phyloP scores from a whole-genome alignment of 2,329 filamentous ascomycete genomes.

The Stachybotrys elegans region DNA sequence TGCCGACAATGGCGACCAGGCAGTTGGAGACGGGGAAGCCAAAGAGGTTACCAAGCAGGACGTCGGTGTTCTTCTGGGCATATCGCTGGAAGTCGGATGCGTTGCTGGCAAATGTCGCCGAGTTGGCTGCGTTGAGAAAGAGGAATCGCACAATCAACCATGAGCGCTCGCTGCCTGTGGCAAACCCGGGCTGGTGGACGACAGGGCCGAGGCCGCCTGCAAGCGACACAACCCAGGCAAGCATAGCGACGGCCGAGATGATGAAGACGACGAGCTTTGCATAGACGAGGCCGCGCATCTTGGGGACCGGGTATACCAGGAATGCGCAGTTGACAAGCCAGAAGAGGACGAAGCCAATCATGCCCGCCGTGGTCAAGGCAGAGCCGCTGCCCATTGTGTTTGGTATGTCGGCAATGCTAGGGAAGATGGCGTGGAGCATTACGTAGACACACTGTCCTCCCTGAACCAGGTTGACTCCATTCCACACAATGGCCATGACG shows the following conservation, averaged over 20 bases:
- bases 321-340: conserved; percentile 35
- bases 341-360: conserved; percentile 36
- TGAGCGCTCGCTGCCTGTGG: conserved; percentile 22
- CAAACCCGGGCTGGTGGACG: neutral
- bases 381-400: conserved; percentile 34
- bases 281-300: conserved; percentile 12
- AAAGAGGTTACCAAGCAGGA: conserved; percentile 32
- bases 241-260: conserved; percentile 31
- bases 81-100: conserved; percentile 40
- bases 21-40: conserved; percentile 28
- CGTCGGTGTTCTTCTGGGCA: conserved; percentile 31
- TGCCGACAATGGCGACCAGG: conserved; percentile 32
- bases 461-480: conserved; percentile 33
- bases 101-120: conserved; percentile 32
- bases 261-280: conserved; percentile 28
- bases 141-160: conserved; percentile 33
- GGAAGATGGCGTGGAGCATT: conserved; percentile 36
- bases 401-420: conserved; percentile 30
- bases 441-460: conserved; percentile 25
- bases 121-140: conserved; percentile 27
- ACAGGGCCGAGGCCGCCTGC: conserved; percentile 14
- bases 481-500: conserved; percentile 40
- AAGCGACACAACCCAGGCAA: conserved; percentile 20
- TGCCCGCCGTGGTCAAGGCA: conserved; percentile 31
- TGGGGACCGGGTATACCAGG: conserved; percentile 25